Evolutionary conservation across 129 eudicot genomes (phyloP).

Genomic region (Flaveria trinervia): DNA sequence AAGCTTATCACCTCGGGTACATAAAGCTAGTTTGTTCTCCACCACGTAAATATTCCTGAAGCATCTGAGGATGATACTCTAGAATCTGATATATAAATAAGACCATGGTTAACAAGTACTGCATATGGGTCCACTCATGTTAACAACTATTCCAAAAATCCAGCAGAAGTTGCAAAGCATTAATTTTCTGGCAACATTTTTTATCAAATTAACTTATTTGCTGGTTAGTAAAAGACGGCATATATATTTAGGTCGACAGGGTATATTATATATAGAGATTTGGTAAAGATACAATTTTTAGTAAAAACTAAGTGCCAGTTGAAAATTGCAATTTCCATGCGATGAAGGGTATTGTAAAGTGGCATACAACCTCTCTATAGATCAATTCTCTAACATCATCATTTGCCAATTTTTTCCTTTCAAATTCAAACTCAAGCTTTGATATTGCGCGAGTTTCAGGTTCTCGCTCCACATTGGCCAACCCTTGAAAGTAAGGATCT

Average conservation of each 20-base stretch:
- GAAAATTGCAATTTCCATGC: slow-evolving; percentile 7
- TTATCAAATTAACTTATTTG: neutral
- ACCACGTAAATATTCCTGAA: slow-evolving; percentile 81
- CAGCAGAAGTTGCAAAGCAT: neutral
- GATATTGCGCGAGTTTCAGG: slow-evolving; percentile 83
- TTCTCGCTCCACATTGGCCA: slow-evolving; percentile 86
- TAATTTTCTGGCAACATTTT: neutral
- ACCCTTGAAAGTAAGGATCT: slow-evolving; percentile 88
- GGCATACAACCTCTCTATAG: slow-evolving; percentile 78
- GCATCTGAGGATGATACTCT: slow-evolving; percentile 98
- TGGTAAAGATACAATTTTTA: neutral
- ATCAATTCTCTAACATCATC: slow-evolving; percentile 97
- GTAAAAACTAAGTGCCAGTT: neutral
- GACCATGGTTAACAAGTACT: slow-evolving; percentile 14
- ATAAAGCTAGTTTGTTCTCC: slow-evolving; percentile 93
- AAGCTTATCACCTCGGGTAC: slow-evolving; percentile 84
- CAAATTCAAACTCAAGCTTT: slow-evolving; percentile 93
- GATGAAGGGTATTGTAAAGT: neutral
- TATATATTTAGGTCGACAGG: neutral
- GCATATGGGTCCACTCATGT: neutral
- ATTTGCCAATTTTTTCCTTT: slow-evolving; percentile 73
- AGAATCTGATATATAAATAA: slow-evolving; percentile 56
- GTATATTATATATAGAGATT: neutral
- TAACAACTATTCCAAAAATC: neutral
- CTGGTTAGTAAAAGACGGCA: neutral